phyloP scores from a whole-genome alignment of 352 stramenopile genomes.

The Phytophthora multivora region DNA sequence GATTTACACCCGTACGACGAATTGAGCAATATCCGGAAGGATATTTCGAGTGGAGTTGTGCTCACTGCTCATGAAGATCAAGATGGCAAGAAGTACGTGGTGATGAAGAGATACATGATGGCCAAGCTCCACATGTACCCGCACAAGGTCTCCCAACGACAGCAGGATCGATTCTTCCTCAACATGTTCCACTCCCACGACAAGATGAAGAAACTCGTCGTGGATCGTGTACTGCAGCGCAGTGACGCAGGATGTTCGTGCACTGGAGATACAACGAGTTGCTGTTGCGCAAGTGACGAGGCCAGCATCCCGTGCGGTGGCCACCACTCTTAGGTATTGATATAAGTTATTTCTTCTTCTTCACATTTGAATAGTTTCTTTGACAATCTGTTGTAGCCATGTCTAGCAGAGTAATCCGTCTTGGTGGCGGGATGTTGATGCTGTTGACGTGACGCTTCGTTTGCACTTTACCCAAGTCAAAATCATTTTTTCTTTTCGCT shows the following conservation, averaged over 20 bases:
- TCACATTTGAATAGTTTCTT: neutral
- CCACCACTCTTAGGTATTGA: neutral
- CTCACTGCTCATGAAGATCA: slow-evolving; percentile 52
- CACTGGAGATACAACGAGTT: slow-evolving; percentile 22
- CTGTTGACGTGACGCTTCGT: neutral
- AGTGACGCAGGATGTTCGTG: slow-evolving; percentile 29
- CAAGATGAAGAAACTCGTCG: slow-evolving; percentile 61
- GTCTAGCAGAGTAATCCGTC: neutral
- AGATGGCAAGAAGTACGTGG: slow-evolving; percentile 57
- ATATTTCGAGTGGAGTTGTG: slow-evolving; percentile 69
- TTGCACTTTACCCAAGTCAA: neutral
- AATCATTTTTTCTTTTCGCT: neutral
- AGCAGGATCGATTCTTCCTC: slow-evolving; percentile 56
- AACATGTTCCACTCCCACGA: slow-evolving; percentile 61
- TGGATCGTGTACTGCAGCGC: slow-evolving; percentile 39
- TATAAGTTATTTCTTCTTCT: slow-evolving; percentile 22
- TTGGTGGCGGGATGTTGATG: neutral
- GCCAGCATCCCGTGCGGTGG: slow-evolving; percentile 25
- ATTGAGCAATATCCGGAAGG: slow-evolving; percentile 63
- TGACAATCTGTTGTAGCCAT: neutral
- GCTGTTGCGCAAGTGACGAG: slow-evolving; percentile 31
- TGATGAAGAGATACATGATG: slow-evolving; percentile 76
- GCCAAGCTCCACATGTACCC: slow-evolving; percentile 77
- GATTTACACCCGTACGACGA: slow-evolving; percentile 69
- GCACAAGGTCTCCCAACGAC: slow-evolving; percentile 60